These are phyloP conservation scores for Neopestalotiopsis rosae DNA, from an alignment of 2,329 filamentous ascomycete species.

Conservation along the genomic window DNA sequence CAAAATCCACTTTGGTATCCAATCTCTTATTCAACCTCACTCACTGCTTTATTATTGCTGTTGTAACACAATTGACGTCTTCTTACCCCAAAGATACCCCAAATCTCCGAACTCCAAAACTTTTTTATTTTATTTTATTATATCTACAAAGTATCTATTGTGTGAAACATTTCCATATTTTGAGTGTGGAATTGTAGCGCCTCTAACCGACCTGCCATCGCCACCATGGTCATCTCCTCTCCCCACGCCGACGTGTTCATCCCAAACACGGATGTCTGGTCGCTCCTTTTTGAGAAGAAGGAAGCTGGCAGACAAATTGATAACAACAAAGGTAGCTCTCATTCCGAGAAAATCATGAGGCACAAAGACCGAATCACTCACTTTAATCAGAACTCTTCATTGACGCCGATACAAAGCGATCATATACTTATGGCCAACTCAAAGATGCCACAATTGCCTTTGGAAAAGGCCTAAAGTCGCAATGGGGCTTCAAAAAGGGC, in stretches of 20 bases:
- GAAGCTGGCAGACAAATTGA: conserved; percentile 60
- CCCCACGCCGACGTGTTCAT: conserved; percentile 69
- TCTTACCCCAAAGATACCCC: not conserved
- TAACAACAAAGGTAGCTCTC: conserved; percentile 70
- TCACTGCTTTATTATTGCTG: not conserved
- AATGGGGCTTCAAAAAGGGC: conserved; percentile 80
- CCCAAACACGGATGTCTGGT: conserved; percentile 79
- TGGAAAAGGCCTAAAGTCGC: conserved; percentile 76
- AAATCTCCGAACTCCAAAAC: not conserved
- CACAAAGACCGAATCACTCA: conserved; percentile 16
- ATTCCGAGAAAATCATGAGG: not conserved
- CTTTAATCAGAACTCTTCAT: conserved; percentile 71
- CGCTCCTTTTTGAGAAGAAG: conserved; percentile 74
- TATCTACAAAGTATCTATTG: not conserved
- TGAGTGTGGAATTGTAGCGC: not conserved
- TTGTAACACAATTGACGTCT: not conserved
- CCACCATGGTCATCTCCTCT: conserved; percentile 74
- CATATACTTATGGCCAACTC: conserved; percentile 74
- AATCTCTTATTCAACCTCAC: not conserved
- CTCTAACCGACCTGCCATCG: conserved; percentile 19
- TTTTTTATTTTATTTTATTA: too few species aligned
- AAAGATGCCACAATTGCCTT: conserved; percentile 74
- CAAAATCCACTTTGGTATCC: not conserved
- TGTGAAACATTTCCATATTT: not conserved
- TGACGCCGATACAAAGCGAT: conserved; percentile 71